Base-by-base conservation (phyloP, 768 basidiomycete genomes). In the Serendipita vermifera region DNA sequence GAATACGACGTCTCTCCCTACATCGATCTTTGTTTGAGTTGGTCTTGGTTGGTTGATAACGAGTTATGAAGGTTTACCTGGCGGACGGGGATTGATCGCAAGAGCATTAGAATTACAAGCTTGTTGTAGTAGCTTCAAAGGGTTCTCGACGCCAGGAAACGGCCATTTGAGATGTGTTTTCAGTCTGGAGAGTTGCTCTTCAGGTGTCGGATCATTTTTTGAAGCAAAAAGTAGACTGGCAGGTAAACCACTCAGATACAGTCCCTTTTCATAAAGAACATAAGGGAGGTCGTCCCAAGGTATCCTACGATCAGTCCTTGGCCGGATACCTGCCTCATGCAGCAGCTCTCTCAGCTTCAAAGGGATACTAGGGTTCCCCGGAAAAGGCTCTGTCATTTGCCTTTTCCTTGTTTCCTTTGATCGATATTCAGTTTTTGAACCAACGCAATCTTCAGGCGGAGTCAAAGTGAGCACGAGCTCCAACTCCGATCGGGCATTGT, bases 1-100 rank as follows among this genome's bases (percentile, higher is more conserved):
- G 32, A 51, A 51, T 22, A 51, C 46, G 22, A 51, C 46, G 17
- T 51, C 29, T 31, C 46, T 51, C 7, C 27, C 46, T 51, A 51
- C 46, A 51, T n/a, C n/a, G n/a, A n/a, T n/a, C n/a, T n/a, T n/a
- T n/a, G n/a, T n/a, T n/a, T n/a, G n/a, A n/a, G n/a, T n/a, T n/a
- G n/a, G n/a, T n/a, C n/a, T n/a, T n/a, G n/a, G n/a, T n/a, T n/a
- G n/a, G n/a, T n/a, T n/a, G n/a, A n/a, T n/a, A n/a, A n/a, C n/a
- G n/a, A n/a, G n/a, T n/a, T n/a, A n/a, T n/a, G n/a, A n/a, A n/a
- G n/a, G n/a, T n/a, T n/a, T n/a, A n/a, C n/a, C n/a, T 6, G 7
- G 5, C 7, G 46, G 46, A 20, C 22, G 20, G 7, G 46, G 46
- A 7, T 27, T n/a, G 9, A 51, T 9, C n/a, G 32, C 46, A 5